Conservation (phyloP, 768 basidiomycete genomes). For the Mycena olivaceomarginata region DNA sequence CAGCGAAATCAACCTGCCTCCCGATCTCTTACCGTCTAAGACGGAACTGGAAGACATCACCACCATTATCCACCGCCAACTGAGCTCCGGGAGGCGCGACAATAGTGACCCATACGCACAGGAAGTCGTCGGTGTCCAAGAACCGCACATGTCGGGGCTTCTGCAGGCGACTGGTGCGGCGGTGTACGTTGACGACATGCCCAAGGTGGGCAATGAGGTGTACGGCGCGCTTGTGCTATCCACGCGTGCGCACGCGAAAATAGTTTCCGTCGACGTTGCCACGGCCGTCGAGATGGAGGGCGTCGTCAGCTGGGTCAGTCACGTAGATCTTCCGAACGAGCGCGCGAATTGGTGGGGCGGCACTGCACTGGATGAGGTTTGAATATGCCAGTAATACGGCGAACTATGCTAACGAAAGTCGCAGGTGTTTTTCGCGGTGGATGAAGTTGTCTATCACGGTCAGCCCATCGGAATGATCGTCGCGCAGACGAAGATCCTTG, state of each 20-base stretch:
- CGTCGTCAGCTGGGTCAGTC: slow-evolving; percentile 40
- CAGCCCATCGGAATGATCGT: slow-evolving; percentile 46
- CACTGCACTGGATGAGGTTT: slow-evolving; percentile 38
- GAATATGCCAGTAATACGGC: background rate
- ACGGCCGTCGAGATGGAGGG: slow-evolving; percentile 44
- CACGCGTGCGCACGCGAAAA: slow-evolving; percentile 43
- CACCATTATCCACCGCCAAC: slow-evolving; percentile 40
- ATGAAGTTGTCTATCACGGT: slow-evolving; percentile 40
- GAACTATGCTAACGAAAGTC: background rate
- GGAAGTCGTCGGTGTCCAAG: slow-evolving; percentile 44
- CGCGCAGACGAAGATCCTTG: slow-evolving; percentile 44
- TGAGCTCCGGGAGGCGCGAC: slow-evolving; percentile 38
- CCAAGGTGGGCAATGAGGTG: slow-evolving; percentile 42
- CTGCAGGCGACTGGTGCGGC: slow-evolving; percentile 43
- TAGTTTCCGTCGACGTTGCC: slow-evolving; percentile 41
- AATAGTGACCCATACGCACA: slow-evolving; percentile 46
- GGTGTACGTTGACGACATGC: slow-evolving; percentile 47
- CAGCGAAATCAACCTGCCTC: slow-evolving; percentile 39
- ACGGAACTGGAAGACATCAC: slow-evolving; percentile 40
- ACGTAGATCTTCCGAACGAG: slow-evolving; percentile 41
- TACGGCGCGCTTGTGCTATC: slow-evolving; percentile 45
- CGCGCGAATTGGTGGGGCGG: slow-evolving; percentile 46
- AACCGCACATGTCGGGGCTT: slow-evolving; percentile 45
- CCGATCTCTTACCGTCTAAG: slow-evolving; percentile 28
- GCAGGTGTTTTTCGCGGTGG: slow-evolving; percentile 16